These are phyloP conservation scores for Alternaria infectoria DNA, from an alignment of 2,329 filamentous ascomycete genomes.

Conservation along the genomic window DNA sequence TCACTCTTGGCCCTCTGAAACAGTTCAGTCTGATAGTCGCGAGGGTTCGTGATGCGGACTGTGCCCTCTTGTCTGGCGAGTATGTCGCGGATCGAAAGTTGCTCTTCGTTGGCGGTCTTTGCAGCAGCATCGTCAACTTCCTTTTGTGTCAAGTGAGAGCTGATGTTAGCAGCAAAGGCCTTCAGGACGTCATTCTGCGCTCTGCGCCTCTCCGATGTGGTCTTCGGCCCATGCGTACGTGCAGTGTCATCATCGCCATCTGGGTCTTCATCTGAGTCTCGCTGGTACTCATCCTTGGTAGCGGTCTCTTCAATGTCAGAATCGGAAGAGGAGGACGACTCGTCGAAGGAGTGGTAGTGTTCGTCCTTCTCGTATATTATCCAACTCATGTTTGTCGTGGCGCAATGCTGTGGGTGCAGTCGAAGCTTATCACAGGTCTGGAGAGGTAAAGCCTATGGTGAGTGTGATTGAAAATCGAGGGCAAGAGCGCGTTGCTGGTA, in stretches of 20 bases:
- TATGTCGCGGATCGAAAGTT: slow-evolving; percentile 60
- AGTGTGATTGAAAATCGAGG: neutral
- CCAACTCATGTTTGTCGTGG: slow-evolving; percentile 23
- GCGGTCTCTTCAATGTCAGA: slow-evolving; percentile 8
- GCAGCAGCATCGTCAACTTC: slow-evolving; percentile 46
- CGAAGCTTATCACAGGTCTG: neutral
- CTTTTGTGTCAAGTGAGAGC: slow-evolving; percentile 50
- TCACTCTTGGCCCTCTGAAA: slow-evolving; percentile 84
- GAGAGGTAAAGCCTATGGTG: neutral
- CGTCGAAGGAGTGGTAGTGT: slow-evolving; percentile 19
- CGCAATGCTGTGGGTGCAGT: neutral
- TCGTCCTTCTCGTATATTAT: slow-evolving; percentile 26
- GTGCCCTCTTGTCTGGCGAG: slow-evolving; percentile 60
- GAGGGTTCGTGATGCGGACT: slow-evolving; percentile 74
- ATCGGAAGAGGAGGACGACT: slow-evolving; percentile 3
- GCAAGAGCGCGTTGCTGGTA: slow-evolving; percentile 9
- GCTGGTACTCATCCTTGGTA: neutral
- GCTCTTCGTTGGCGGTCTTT: slow-evolving; percentile 52
- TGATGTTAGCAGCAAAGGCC: slow-evolving; percentile 51
- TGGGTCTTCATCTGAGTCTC: slow-evolving; percentile 22
- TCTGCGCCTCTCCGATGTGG: slow-evolving; percentile 46
- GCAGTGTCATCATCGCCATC: slow-evolving; percentile 34
- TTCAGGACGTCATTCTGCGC: slow-evolving; percentile 53
- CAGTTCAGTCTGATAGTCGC: slow-evolving; percentile 91
- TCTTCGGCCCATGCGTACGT: slow-evolving; percentile 29